Percentiles rank a stretch among this genome's conserved stretches.
phyloP scores from a whole-genome alignment of 768 basidiomycete genomes.

The Cystobasidium onofrii region DNA sequence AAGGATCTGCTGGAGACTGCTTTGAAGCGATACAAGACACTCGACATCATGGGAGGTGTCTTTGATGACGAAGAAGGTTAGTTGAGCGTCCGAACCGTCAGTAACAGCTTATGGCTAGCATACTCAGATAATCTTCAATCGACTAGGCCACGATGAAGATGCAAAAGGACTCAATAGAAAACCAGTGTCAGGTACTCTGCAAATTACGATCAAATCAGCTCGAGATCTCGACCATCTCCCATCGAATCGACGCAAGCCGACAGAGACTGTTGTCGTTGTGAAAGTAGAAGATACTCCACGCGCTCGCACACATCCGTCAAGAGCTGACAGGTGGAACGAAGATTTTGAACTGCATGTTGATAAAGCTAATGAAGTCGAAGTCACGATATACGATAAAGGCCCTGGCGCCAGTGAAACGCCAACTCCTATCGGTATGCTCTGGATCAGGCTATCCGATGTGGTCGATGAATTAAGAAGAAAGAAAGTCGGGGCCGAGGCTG shows the following conservation, averaged over 20 bases:
- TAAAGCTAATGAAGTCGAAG: conserved; percentile 97
- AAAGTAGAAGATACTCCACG: conserved; percentile 93
- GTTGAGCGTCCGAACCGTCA: neutral
- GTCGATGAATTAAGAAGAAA: conserved; percentile 87
- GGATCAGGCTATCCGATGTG: conserved; percentile 87
- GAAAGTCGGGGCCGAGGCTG: conserved; percentile 78
- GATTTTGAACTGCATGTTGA: conserved; percentile 93
- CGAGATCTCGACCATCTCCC: conserved; percentile 93
- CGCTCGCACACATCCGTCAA: conserved; percentile 81
- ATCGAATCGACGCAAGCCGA: conserved; percentile 28
- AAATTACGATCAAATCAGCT: conserved; percentile 77
- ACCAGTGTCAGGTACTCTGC: conserved; percentile 82
- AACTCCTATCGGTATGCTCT: conserved; percentile 83
- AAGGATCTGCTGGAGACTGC: conserved; percentile 85
- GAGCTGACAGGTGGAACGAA: conserved; percentile 95
- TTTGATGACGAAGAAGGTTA: conserved; percentile 59
- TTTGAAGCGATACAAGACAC: conserved; percentile 88
- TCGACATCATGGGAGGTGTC: conserved; percentile 81
- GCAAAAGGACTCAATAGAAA: conserved; percentile 93
- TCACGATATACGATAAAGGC: conserved; percentile 89
- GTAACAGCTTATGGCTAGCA: neutral
- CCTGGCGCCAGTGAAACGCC: conserved; percentile 61
- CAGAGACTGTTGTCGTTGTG: conserved; percentile 81
- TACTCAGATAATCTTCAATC: too few species aligned
- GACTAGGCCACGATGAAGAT: conserved; percentile 65